Evolutionary conservation across 352 stramenopile genomes (phyloP).

Genomic region (Phytophthora vignae): DNA sequence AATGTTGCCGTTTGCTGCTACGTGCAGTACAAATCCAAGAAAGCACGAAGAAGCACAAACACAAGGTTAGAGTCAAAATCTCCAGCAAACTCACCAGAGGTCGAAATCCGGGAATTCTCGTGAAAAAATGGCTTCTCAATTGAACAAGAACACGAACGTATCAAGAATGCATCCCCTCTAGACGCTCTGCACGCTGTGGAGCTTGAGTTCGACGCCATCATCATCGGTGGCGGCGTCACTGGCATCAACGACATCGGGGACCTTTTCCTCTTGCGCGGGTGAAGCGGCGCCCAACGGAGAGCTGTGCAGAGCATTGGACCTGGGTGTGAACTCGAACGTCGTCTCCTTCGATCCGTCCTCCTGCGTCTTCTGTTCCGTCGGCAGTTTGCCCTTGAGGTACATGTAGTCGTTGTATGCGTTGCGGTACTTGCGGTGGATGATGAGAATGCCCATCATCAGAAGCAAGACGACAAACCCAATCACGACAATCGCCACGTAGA

Average conservation of each 20-base stretch:
- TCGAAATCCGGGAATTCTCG: neutral
- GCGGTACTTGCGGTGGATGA: conserved; percentile 84
- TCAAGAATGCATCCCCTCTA: conserved; percentile 25
- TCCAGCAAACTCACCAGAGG: neutral
- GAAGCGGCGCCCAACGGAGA: conserved; percentile 36
- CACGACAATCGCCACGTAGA: conserved; percentile 73
- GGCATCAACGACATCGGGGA: conserved; percentile 30
- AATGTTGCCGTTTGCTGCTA: neutral
- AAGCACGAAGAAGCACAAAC: conserved; percentile 2
- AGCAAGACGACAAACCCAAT: conserved; percentile 72
- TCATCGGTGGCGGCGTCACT: conserved; percentile 34
- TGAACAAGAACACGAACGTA: conserved; percentile 9
- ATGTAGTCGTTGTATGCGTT: conserved; percentile 84
- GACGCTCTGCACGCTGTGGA: conserved; percentile 47
- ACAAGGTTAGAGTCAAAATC: conserved; percentile 10
- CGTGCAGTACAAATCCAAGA: neutral
- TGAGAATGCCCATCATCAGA: conserved; percentile 69
- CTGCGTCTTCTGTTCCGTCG: conserved; percentile 57
- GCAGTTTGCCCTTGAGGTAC: conserved; percentile 83
- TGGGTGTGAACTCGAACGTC: conserved; percentile 79
- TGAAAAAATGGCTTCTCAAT: conserved; percentile 12
- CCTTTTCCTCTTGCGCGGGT: conserved; percentile 32
- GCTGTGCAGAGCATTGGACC: conserved; percentile 60
- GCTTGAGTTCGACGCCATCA: conserved; percentile 44
- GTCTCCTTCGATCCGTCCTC: conserved; percentile 75